Conservation (phyloP, 768 basidiomycete species). For the Leccinum incarnatum region DNA sequence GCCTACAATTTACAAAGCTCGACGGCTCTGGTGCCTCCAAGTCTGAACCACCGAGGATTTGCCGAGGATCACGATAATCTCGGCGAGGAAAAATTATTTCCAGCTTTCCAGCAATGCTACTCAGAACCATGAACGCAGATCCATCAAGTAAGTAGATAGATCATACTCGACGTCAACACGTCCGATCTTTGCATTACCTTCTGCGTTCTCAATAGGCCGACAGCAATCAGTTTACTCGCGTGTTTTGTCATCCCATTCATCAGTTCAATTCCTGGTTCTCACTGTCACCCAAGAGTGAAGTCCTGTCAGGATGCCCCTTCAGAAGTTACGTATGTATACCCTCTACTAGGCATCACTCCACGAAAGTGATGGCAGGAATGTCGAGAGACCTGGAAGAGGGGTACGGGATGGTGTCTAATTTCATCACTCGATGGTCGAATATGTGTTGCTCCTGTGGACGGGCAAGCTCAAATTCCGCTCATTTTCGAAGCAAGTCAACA, state of each 20-base stretch:
- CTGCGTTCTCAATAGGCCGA: background rate
- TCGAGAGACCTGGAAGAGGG: background rate
- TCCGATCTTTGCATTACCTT: too few relatives aligned
- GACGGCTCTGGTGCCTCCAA: too few relatives aligned
- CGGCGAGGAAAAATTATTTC: too few relatives aligned
- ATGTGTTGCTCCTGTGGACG: background rate
- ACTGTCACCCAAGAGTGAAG: background rate
- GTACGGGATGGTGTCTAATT: background rate
- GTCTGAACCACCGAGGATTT: too few relatives aligned
- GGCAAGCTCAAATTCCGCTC: background rate
- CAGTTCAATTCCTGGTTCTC: background rate
- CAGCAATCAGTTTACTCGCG: too few relatives aligned
- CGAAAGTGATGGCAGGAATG: background rate
- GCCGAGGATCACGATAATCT: too few relatives aligned
- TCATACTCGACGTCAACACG: too few relatives aligned
- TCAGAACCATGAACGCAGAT: too few relatives aligned
- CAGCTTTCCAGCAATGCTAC: too few relatives aligned
- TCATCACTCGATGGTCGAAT: background rate
- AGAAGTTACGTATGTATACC: background rate
- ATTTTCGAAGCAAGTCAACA: background rate
- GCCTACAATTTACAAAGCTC: too few relatives aligned
- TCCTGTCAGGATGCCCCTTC: background rate
- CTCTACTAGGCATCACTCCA: constrained; percentile 1
- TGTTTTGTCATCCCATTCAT: too few relatives aligned
- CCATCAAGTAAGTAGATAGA: too few relatives aligned